phyloP scores from a whole-genome alignment of 2,329 filamentous ascomycete species.

The Aspergillus flavus region DNA sequence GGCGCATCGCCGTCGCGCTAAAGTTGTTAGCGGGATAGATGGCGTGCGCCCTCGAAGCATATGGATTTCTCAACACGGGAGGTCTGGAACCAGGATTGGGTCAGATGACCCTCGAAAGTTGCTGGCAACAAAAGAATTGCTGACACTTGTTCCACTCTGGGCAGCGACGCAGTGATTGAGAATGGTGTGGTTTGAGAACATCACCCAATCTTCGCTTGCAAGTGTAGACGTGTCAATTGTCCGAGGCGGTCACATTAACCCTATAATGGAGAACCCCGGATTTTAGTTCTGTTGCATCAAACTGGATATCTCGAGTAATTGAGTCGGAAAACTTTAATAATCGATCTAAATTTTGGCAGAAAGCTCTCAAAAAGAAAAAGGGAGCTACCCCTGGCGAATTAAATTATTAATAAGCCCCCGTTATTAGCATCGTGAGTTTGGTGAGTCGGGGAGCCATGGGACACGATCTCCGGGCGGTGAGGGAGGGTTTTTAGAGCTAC shows the following conservation, averaged over 20 bases:
- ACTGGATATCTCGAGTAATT: neutral
- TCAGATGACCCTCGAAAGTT: neutral
- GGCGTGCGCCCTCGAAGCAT: neutral
- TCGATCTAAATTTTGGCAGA: neutral
- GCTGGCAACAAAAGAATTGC: neutral
- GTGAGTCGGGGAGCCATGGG: neutral
- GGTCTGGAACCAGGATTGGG: neutral
- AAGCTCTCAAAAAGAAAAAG: neutral
- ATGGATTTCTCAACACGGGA: neutral
- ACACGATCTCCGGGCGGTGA: neutral
- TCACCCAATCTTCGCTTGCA: neutral
- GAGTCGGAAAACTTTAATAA: neutral
- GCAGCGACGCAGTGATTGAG: neutral
- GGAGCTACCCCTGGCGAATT: neutral
- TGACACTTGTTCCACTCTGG: neutral
- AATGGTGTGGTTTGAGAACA: neutral
- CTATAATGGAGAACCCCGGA: conserved; percentile 1
- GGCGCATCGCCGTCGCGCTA: neutral
- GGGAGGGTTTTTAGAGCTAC: neutral
- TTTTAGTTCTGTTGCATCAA: neutral
- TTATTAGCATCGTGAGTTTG: neutral
- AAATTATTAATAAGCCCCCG: neutral
- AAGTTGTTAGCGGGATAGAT: neutral
- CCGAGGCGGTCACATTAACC: neutral
- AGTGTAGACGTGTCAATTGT: conserved; percentile 1